phyloP scores from a whole-genome alignment of 169 alveolate genomes.

The Theileria annulata region DNA sequence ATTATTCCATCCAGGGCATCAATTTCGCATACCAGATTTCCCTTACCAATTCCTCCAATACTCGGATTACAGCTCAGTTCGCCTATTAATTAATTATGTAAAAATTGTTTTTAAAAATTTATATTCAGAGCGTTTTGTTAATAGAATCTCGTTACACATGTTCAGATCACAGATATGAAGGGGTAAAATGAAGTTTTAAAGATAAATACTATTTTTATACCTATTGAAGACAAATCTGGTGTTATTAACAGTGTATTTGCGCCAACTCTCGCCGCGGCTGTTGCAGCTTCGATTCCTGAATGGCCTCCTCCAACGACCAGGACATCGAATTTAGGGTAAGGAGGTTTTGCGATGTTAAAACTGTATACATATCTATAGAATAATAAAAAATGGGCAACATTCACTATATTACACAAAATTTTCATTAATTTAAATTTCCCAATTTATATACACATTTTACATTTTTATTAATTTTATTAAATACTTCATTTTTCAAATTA shows the following conservation, averaged over 20 bases:
- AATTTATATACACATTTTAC: neutral
- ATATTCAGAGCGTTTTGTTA: neutral
- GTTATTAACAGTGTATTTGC: slow-evolving; percentile 86
- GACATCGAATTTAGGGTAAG: slow-evolving; percentile 68
- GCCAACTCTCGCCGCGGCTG: slow-evolving; percentile 87
- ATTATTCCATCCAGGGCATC: slow-evolving; percentile 92
- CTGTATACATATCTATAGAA: slow-evolving; percentile 1
- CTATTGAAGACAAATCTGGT: slow-evolving; percentile 73
- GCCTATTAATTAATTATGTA: slow-evolving; percentile 44
- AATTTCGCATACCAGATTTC: slow-evolving; percentile 87
- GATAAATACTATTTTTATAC: slow-evolving; percentile 26
- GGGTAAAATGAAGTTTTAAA: neutral
- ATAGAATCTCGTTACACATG: neutral
- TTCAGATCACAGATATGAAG: slow-evolving; percentile 70
- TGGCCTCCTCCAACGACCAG: slow-evolving; percentile 94
- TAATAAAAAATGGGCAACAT: neutral
- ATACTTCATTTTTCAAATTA: neutral
- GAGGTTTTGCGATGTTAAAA: neutral
- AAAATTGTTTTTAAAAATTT: neutral
- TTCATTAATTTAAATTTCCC: slow-evolving; percentile 4
- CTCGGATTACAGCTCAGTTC: slow-evolving; percentile 88
- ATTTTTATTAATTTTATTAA: neutral
- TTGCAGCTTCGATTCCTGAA: slow-evolving; percentile 92
- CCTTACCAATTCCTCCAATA: slow-evolving; percentile 93
- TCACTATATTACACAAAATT: neutral